Evolutionary conservation across 2,329 filamentous ascomycete species (phyloP).

Genomic region (Truncatella angustata): DNA sequence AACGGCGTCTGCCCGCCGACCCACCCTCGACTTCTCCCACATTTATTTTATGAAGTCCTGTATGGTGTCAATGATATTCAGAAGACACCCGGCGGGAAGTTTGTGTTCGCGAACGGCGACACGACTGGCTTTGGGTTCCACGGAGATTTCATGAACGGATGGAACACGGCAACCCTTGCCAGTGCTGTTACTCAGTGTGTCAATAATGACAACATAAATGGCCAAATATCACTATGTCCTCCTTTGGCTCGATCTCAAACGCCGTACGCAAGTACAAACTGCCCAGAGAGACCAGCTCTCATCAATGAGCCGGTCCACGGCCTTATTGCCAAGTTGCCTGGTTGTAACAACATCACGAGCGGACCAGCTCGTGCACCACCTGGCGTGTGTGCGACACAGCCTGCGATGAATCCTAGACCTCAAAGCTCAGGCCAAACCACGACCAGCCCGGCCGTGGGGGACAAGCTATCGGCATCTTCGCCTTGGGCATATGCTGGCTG

Average conservation of each 20-base stretch:
- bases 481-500: conserved; percentile 51
- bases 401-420: not conserved
- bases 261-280: conserved; percentile 31
- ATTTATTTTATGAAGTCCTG: conserved; percentile 38
- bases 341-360: conserved; percentile 45
- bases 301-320: conserved; percentile 42
- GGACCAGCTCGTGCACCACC: conserved; percentile 18
- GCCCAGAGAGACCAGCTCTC: conserved; percentile 44
- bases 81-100: conserved; percentile 27
- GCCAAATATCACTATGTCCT: not conserved
- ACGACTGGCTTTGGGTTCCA: conserved; percentile 52
- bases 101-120: conserved; percentile 45
- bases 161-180: conserved; percentile 35
- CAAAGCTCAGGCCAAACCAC: conserved; percentile 5
- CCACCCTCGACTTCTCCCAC: conserved; percentile 43
- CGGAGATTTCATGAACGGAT: conserved; percentile 52
- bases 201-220: conserved; percentile 5
- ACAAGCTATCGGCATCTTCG: conserved; percentile 7
- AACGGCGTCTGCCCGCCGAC: conserved; percentile 38
- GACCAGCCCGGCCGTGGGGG: conserved; percentile 11
- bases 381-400: conserved; percentile 11
- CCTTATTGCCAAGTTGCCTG: conserved; percentile 43
- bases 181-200: conserved; percentile 2
- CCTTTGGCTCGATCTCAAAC: conserved; percentile 27
- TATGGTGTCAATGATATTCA: conserved; percentile 26